Percentiles rank a stretch among this genome's conserved stretches.
These are phyloP conservation scores for Paraphoma sp. DNA, from an alignment of 2,329 filamentous ascomycete species.

Conservation along the genomic window DNA sequence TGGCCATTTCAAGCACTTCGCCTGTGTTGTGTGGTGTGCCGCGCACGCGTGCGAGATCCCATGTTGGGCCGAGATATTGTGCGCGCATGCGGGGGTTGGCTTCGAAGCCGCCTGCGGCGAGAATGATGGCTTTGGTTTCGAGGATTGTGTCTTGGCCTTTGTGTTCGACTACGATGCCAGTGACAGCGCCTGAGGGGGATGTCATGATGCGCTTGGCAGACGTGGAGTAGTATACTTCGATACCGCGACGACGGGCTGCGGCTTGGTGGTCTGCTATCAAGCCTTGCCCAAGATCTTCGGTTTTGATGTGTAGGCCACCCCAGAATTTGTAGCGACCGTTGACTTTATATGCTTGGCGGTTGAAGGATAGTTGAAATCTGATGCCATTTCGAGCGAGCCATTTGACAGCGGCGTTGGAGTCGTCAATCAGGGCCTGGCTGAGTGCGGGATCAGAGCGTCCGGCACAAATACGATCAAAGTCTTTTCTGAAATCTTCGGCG, in stretches of 20 bases:
- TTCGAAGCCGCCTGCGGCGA: constrained; percentile 70
- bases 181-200: constrained; percentile 40
- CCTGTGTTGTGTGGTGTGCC: constrained; percentile 71
- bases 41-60: constrained; percentile 68
- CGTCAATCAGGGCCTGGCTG: constrained; percentile 57
- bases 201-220: constrained; percentile 51
- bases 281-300: constrained; percentile 65
- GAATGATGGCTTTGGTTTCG: constrained; percentile 53
- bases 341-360: constrained; percentile 71
- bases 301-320: constrained; percentile 69
- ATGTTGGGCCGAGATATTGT: constrained; percentile 64
- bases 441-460: constrained; percentile 61
- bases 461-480: constrained; percentile 64
- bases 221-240: constrained; percentile 57
- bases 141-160: constrained; percentile 38
- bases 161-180: constrained; percentile 39
- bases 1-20: constrained; percentile 62
- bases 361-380: constrained; percentile 67
- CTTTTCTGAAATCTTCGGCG: constrained; percentile 59
- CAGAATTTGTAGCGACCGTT: constrained; percentile 68
- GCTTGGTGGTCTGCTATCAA: constrained; percentile 59
- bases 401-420: constrained; percentile 59
- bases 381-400: constrained; percentile 64
- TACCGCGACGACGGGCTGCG: constrained; percentile 52
- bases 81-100: constrained; percentile 63